Base-by-base conservation (phyloP, 306 rosid genomes). In the Astragalus glycyphyllos region DNA sequence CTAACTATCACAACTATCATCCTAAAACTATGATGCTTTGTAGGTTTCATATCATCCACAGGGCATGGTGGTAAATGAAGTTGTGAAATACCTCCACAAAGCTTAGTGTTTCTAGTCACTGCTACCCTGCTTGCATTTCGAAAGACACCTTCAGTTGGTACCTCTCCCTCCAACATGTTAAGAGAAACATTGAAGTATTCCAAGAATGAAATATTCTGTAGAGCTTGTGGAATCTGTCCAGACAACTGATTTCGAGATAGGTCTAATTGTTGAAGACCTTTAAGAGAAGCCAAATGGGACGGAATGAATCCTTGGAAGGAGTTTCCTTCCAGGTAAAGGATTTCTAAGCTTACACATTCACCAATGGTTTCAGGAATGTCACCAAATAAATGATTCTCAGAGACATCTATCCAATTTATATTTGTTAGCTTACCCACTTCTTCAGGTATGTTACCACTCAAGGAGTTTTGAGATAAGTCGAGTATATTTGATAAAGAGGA, bases 121-220 rank as follows among this genome's bases (percentile, higher is more conserved):
- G 26, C 26, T 7, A 58, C 0, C 5, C 4, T 6, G 23, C 23
- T 58, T 58, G 64, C 64, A 58, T 58, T 58, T 26, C 31, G 4
- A 3, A 26, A 26, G 4, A 26, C 65, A 16, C 82, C 86, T 13
- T 29, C 6, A 1, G 34, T 63, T 32, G 74, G 76, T 2, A 81
- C 80, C 35, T 79, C 84, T 0, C 84, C 86, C 11, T 47, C 82
- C 8, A 82, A 40, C 41, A 53, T 38, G 44, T 79, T 85, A 17
- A 53, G 78, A 4, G 82, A 81, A 64, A 84, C 37, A 65, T 75
- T 75, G 63, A 84, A 40, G 45, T 64, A 31, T 0, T 3, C 0
- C 15, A 72, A 14, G 4, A 46, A 12, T 3, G 31, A 16, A 23
- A 68, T 15, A 14, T 66, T 68, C 8, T 81, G 49, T 0, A 82